These are phyloP conservation scores for Tetracladium maxilliforme DNA, from an alignment of 2,329 filamentous ascomycete genomes.

Conservation along the genomic window DNA sequence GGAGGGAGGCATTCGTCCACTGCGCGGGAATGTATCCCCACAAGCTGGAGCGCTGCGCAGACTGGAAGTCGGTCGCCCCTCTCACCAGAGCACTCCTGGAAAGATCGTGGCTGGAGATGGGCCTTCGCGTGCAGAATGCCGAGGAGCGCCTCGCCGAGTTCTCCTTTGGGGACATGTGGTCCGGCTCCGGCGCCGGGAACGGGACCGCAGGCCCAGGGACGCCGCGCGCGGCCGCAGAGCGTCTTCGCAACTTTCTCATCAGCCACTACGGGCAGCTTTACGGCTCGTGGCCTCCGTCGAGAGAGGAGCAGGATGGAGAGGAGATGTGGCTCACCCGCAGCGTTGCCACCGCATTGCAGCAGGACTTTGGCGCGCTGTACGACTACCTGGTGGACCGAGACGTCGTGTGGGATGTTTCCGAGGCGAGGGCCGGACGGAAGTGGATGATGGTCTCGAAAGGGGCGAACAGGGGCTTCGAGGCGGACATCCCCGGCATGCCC, in stretches of 20 bases:
- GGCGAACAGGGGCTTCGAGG: conserved; percentile 28
- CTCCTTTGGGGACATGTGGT: conserved; percentile 48
- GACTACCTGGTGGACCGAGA: conserved; percentile 57
- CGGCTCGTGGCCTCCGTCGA: conserved; percentile 45
- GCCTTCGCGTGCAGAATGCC: conserved; percentile 45
- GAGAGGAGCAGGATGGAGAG: conserved; percentile 18
- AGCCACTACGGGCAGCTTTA: conserved; percentile 39
- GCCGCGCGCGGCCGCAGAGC: conserved; percentile 34
- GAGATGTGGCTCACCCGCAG: conserved; percentile 47
- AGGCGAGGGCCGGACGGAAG: conserved; percentile 44
- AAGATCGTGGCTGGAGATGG: conserved; percentile 42
- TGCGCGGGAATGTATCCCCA: conserved; percentile 46
- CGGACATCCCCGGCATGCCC: conserved; percentile 37
- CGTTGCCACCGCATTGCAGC: conserved; percentile 40
- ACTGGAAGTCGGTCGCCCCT: conserved; percentile 42
- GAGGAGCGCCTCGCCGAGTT: conserved; percentile 47
- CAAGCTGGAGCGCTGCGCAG: conserved; percentile 31
- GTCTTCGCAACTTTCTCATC: conserved; percentile 44
- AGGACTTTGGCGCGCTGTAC: conserved; percentile 54
- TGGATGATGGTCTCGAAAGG: conserved; percentile 44
- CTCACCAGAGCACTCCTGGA: conserved; percentile 50
- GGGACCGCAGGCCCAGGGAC: conserved; percentile 12
- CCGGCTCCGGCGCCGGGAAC: conserved; percentile 15
- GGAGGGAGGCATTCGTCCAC: conserved; percentile 53
- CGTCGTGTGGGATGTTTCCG: conserved; percentile 47